A percentile compares a stretch with the other conserved stretches of the same genome.
phyloP scores from a whole-genome alignment of 352 stramenopile species.

The Pythium aristosporum region DNA sequence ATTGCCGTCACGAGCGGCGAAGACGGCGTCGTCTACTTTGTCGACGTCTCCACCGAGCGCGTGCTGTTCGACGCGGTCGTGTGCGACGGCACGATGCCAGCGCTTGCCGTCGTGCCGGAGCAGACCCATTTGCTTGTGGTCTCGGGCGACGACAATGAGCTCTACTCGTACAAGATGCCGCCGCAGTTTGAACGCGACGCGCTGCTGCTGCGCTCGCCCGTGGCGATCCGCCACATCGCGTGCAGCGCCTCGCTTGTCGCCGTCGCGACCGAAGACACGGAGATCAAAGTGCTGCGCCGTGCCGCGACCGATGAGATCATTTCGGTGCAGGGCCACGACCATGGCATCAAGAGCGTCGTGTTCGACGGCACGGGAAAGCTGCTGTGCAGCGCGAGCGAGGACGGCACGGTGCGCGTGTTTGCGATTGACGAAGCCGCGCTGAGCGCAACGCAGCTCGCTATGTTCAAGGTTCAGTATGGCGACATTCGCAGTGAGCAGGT shows the following conservation, averaged over 20 bases:
- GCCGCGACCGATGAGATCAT: slow-evolving; percentile 60
- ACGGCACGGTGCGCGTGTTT: slow-evolving; percentile 72
- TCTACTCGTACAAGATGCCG: slow-evolving; percentile 72
- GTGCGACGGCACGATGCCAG: slow-evolving; percentile 62
- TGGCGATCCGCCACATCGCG: slow-evolving; percentile 67
- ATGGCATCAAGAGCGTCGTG: slow-evolving; percentile 69
- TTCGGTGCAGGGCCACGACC: slow-evolving; percentile 55
- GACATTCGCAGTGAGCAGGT: slow-evolving; percentile 68
- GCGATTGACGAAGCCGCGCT: slow-evolving; percentile 41
- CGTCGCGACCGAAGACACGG: slow-evolving; percentile 70
- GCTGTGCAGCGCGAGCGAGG: slow-evolving; percentile 65
- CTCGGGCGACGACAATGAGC: slow-evolving; percentile 66
- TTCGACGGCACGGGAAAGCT: slow-evolving; percentile 64
- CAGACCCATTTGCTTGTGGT: slow-evolving; percentile 66
- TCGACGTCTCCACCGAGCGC: slow-evolving; percentile 54
- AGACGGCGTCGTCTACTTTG: slow-evolving; percentile 78
- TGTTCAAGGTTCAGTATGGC: slow-evolving; percentile 56
- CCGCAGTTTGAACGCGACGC: slow-evolving; percentile 45
- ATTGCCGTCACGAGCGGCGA: slow-evolving; percentile 76
- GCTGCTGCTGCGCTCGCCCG: slow-evolving; percentile 69
- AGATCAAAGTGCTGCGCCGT: slow-evolving; percentile 67
- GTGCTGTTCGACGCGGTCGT: slow-evolving; percentile 48
- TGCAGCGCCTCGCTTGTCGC: slow-evolving; percentile 64
- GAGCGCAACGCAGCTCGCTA: slow-evolving; percentile 40
- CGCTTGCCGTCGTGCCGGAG: slow-evolving; percentile 67